Evolutionary conservation across 83 land plant genomes (phyloP).

Genomic region (Isoetes engelmannii): DNA sequence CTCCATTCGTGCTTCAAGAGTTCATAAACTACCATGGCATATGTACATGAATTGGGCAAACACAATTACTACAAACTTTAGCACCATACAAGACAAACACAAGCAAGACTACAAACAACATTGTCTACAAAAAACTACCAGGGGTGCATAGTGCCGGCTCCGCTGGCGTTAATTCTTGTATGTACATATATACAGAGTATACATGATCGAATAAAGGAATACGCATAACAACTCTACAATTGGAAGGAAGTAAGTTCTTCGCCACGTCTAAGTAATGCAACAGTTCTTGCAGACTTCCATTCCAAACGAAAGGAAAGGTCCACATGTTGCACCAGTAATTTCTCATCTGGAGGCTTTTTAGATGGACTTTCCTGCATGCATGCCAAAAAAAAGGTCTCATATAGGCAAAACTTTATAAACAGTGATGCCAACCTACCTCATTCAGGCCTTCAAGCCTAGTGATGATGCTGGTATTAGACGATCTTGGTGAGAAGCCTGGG

Average conservation of each 20-base stretch:
- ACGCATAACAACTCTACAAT: conserved; percentile 20
- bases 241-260: conserved; percentile 60
- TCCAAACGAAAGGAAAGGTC: conserved; percentile 70
- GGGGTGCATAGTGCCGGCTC: no score
- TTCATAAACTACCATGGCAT: no score
- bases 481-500: conserved; percentile 82
- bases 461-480: conserved; percentile 71
- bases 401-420: conserved; percentile 27
- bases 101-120: no score
- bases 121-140: no score
- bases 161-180: no score
- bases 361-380: conserved; percentile 37
- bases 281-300: conserved; percentile 53
- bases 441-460: conserved; percentile 6
- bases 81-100: no score
- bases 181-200: no score
- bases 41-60: no score
- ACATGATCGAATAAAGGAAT: no score
- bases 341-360: conserved; percentile 26
- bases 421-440: conserved; percentile 18
- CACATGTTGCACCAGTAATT: conserved; percentile 33
- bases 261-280: conserved; percentile 42
- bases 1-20: no score
- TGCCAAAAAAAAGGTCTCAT: background rate
- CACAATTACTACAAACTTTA: no score